Evolutionary conservation across 2,329 filamentous ascomycete species (phyloP).

Genomic region (Rhinocladiella similis): DNA sequence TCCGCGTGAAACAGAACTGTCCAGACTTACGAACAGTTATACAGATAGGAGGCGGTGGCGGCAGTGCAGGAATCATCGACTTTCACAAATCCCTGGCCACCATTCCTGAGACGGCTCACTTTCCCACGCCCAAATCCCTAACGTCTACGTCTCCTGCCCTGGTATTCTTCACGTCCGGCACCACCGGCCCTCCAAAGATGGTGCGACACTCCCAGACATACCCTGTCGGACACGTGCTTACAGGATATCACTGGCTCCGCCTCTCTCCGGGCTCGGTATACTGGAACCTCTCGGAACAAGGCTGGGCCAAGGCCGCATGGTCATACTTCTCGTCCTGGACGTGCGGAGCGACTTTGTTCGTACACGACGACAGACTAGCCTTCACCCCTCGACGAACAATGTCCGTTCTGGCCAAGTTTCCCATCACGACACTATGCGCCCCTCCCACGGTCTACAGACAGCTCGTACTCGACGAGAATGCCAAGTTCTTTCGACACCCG

Average conservation of each 20-base stretch:
- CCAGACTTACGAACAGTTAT: slow-evolving; percentile 37
- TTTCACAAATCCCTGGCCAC: slow-evolving; percentile 31
- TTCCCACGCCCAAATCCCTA: slow-evolving; percentile 19
- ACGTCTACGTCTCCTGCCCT: slow-evolving; percentile 35
- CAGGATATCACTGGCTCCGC: slow-evolving; percentile 41
- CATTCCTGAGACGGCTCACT: slow-evolving; percentile 28
- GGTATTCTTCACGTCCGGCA: slow-evolving; percentile 44
- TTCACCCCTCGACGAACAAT: slow-evolving; percentile 36
- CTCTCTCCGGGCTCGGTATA: slow-evolving; percentile 38
- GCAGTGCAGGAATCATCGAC: slow-evolving; percentile 27
- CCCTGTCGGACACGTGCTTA: slow-evolving; percentile 41
- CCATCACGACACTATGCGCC: slow-evolving; percentile 44
- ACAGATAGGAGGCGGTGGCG: slow-evolving; percentile 26
- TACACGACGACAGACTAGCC: slow-evolving; percentile 39
- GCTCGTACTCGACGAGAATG: slow-evolving; percentile 38
- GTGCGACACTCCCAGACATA: slow-evolving; percentile 44
- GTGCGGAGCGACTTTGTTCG: slow-evolving; percentile 42
- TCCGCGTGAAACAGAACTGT: slow-evolving; percentile 34
- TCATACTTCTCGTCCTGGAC: slow-evolving; percentile 43
- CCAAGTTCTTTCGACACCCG: slow-evolving; percentile 28
- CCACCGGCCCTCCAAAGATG: slow-evolving; percentile 44
- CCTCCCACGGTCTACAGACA: slow-evolving; percentile 44
- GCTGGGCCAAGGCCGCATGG: slow-evolving; percentile 46
- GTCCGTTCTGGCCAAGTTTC: slow-evolving; percentile 37
- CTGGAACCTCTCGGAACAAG: slow-evolving; percentile 45